Conservation (phyloP, 2,329 filamentous ascomycete genomes). For the Arthrinium phaeospermum region DNA sequence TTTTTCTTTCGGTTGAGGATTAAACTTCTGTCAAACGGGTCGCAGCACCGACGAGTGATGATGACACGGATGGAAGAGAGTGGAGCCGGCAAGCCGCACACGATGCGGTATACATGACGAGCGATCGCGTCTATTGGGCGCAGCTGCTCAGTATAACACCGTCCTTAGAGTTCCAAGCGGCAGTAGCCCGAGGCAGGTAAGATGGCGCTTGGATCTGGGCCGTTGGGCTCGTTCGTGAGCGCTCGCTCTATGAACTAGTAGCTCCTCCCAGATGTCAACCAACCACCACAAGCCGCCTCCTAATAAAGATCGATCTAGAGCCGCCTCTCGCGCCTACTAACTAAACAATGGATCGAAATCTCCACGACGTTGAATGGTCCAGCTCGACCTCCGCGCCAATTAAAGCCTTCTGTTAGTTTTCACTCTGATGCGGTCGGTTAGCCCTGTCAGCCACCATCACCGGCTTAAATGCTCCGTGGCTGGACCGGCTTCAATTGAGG, state of each 20-base stretch:
- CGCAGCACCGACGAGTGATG: not conserved
- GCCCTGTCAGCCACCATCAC: not conserved
- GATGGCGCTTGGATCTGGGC: not conserved
- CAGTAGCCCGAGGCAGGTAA: not conserved
- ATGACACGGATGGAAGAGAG: not conserved
- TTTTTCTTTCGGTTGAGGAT: not conserved
- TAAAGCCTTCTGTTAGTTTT: not conserved
- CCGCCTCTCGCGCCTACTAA: not conserved
- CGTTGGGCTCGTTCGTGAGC: not conserved
- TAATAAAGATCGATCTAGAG: not conserved
- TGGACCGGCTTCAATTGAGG: not conserved
- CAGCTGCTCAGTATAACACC: not conserved
- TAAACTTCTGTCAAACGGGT: conserved; percentile 1
- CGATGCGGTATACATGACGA: conserved; percentile 13
- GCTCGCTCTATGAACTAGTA: too few relatives aligned
- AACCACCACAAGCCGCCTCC: not conserved
- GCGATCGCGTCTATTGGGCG: not conserved
- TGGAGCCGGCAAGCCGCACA: not conserved
- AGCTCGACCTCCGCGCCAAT: not conserved
- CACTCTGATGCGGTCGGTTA: not conserved
- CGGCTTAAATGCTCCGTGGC: not conserved
- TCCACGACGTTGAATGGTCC: not conserved
- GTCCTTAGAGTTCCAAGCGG: not conserved
- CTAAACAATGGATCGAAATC: not conserved
- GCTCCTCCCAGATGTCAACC: not conserved